Evolutionary conservation across 345 rosid genomes (phyloP), one percentile per base, ranked within the genome.

Genomic region (Abelmoschus esculentus): DNA sequence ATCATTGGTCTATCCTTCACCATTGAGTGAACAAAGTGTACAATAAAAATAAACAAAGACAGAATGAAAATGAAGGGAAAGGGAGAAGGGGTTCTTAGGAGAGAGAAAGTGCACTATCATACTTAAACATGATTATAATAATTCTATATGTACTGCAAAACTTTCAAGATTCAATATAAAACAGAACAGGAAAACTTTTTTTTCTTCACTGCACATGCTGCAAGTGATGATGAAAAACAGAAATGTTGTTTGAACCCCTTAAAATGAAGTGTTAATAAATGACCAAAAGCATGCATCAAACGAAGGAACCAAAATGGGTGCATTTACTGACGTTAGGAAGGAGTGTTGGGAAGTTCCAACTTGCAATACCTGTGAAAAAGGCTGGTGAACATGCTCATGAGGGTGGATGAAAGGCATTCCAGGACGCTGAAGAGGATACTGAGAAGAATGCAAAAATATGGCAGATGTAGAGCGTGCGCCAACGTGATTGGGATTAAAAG

Each of bases 361-460:
- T n/a, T 66, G 70, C 44, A 71, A 71, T 83, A 89, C 96, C 96
- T 90, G 90, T 17, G 85, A 63, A 78, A 84, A 87, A 65, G 85
- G 78, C 74, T 82, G 82, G 80, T 75, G 95, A 72, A 83, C 81
- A 74, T 83, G 89, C 32, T 86, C 96, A 74, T 70, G 86, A 49
- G 82, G 82, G 72, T 81, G 85, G 61, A 82, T 74, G 53, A 80
- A 87, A 67, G 90, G 86, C 77, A 86, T 80, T 70, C 88, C 89
- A 61, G 96, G 88, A 61, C 7, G 87, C 81, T 90, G 96, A 80
- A 83, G 80, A 52, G 96, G 85, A 83, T 84, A 86, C 44, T 84
- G 96, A 28, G 90, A 79, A 7, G 96, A 81, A 74, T 81, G 92
- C 80, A 86, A 44, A 76, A 83, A 86, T 32, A 85, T 60, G 72